Base-by-base conservation (phyloP, 805 yeast species). In the Suhomyces pyralidae region DNA sequence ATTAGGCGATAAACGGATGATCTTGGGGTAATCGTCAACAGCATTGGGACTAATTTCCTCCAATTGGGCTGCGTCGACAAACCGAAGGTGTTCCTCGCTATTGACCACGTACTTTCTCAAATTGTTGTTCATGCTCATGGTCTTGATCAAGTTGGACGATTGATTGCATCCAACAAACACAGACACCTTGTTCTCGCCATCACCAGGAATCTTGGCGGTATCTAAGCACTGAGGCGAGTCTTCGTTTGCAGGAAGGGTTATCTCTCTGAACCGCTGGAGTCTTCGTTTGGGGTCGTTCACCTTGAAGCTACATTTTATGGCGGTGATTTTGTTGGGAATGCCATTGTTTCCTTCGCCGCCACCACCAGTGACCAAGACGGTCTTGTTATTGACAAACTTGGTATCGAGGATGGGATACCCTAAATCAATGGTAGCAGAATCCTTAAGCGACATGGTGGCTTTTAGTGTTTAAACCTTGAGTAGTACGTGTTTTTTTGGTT, bases 291-390 rank as follows among this genome's bases (percentile, higher is more conserved):
- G 74, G 59, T 76, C 66, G 45, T 69, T 65, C 51, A 78, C 77
- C 32, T 75, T 75, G 50, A 86, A 82, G 60, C 82, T 80, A 45
- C 88, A 75, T 46, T 80, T 69, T 42, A 87, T 66, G 2, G 86
- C 86, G 3, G 91, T 83, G 56, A 93, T 73, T 65, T 88, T 90
- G 69, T 93, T 93, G 40, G 92, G 88, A 51, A 90, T 84, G 28
- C 96, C 97, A 62, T 90, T 86, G 62, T 84, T 85, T 8, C 96
- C 96, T 66, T 90, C 96, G 24, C 97, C 98, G 28, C 97, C 97
- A 45, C 99, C 99, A 42, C 99, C 99, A 2, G 90, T 84, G 26
- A 86, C 86, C 47, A 91, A 67, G 25, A 92, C 66, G 1, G 84
- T 80, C 55, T 75, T 70, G 56, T 84, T 79, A 58, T 81, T 77